Base-by-base conservation (phyloP, 78 protist species). In the Bodo saltans region DNA sequence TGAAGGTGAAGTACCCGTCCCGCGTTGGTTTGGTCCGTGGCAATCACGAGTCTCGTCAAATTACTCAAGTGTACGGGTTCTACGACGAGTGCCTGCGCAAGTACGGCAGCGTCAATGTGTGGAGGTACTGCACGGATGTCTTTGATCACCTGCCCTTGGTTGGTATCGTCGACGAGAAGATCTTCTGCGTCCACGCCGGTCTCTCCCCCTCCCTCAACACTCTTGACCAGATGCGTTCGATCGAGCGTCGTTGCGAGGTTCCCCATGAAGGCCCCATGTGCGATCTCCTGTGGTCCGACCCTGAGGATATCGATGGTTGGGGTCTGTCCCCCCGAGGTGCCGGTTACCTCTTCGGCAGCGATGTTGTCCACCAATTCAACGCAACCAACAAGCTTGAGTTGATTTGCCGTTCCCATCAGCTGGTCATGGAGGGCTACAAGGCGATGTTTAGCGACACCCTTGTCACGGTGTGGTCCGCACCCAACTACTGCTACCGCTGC, bases 251-350 rank as follows among this genome's bases (percentile, higher is more conserved):
- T 83, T 97, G 93, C 79, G 98, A 98, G 78, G 95, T 96, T 0
- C 99, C 99, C 53, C 99, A 98, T 82, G 99, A 97, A 68, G 99
- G 99, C 8, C 92, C 99, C 39, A 96, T 98, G 98, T 97, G 99
- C 67, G 99, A 97, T 79, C 93, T 98, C 28, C 85, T 98, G 90
- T 98, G 99, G 99, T 92, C 97, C 33, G 99, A 98, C 89, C 99
- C 99, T 28, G 98, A 96, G 39, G 96, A 74, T 0, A 88, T 88
- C 35, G 93, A 90, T 0, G 99, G 98, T 2, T 98, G 99, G 99
- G 98, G 95, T 27, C 47, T 93, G 42, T 68, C 88, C 25, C 99
- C 99, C 2, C 89, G 99, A 1, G 99, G 99, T 3, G 99, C 99
- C 0, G 99, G 99, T 1, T 98, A 80, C 70, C 84, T 96, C n/a